These are phyloP conservation scores for Zalerion maritima DNA, from an alignment of 495 filamentous ascomycete genomes.

Conservation along the genomic window DNA sequence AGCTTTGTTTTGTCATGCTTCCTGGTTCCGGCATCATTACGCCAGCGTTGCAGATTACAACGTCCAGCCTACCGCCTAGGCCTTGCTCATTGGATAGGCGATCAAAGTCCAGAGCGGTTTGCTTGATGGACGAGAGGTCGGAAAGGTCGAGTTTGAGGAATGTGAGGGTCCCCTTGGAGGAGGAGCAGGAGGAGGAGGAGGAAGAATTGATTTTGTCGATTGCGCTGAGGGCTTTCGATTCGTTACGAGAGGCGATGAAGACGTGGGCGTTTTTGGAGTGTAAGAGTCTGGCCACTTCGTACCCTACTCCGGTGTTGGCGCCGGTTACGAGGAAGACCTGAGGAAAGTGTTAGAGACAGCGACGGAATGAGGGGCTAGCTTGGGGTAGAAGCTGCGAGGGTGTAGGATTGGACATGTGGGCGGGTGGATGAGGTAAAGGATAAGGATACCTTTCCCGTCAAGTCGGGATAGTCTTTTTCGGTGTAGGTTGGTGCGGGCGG, in stretches of 20 bases:
- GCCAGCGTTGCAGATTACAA: conserved; percentile 26
- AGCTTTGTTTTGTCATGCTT: conserved; percentile 20
- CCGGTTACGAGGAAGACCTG: conserved; percentile 36
- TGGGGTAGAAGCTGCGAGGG: no score
- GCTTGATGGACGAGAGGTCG: conserved; percentile 14
- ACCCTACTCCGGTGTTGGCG: conserved; percentile 31
- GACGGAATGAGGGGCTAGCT: no score
- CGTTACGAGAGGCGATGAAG: conserved; percentile 36
- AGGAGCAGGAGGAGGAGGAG: conserved; percentile 10
- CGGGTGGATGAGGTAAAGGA: no score
- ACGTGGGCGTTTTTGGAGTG: conserved; percentile 33
- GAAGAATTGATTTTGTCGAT: conserved; percentile 13
- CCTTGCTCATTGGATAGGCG: conserved; percentile 9
- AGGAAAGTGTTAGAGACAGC: neutral
- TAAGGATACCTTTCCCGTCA: conserved; percentile 11
- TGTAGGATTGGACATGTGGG: no score
- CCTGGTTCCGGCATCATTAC: conserved; percentile 16
- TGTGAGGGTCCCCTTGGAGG: conserved; percentile 14
- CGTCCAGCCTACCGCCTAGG: conserved; percentile 15
- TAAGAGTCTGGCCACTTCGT: conserved; percentile 30
- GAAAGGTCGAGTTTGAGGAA: conserved; percentile 16
- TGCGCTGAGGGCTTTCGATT: conserved; percentile 16
- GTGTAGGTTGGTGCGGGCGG: conserved; percentile 17
- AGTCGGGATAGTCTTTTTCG: conserved; percentile 14
- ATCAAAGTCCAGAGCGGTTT: conserved; percentile 11